Percentiles rank a stretch among this genome's conserved stretches.
phyloP scores from a whole-genome alignment of 2,329 filamentous ascomycete species.

The Aplosporella prunicola region DNA sequence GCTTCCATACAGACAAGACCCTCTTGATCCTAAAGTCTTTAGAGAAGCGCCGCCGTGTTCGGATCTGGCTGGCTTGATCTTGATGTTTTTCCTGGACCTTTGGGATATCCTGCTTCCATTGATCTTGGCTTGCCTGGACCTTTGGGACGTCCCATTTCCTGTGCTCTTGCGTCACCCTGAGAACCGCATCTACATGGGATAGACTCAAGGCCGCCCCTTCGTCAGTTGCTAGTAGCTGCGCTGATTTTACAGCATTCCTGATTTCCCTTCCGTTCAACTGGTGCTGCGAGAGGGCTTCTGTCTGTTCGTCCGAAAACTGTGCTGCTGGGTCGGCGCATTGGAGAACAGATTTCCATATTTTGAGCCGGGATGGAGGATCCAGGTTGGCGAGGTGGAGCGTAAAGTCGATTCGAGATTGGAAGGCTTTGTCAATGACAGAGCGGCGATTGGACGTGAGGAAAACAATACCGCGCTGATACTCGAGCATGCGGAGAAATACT shows the following conservation, averaged over 20 bases:
- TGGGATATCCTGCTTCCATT: too few species aligned
- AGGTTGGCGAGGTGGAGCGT: slow-evolving; percentile 4
- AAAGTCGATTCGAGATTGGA: slow-evolving; percentile 9
- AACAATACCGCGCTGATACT: slow-evolving; percentile 18
- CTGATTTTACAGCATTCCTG: slow-evolving; percentile 1
- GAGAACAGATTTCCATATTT: neutral
- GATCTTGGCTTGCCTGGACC: too few species aligned
- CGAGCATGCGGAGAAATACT: slow-evolving; percentile 12
- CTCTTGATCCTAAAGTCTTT: too few species aligned
- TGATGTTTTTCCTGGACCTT: too few species aligned
- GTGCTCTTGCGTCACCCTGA: too few species aligned
- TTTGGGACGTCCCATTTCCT: too few species aligned
- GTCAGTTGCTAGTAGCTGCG: slow-evolving; percentile 1
- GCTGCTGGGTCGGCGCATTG: neutral
- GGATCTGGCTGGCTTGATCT: too few species aligned
- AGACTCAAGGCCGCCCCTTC: neutral
- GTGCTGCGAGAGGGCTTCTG: neutral
- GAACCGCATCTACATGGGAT: too few species aligned
- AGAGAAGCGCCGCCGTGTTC: too few species aligned
- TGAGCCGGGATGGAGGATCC: neutral
- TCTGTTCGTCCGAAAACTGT: neutral
- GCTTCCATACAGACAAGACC: too few species aligned
- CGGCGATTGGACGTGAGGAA: slow-evolving; percentile 28
- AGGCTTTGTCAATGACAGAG: slow-evolving; percentile 17
- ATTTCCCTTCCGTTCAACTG: neutral